Conservation (phyloP, 2,329 filamentous ascomycete species). For the Xylaria digitata region DNA sequence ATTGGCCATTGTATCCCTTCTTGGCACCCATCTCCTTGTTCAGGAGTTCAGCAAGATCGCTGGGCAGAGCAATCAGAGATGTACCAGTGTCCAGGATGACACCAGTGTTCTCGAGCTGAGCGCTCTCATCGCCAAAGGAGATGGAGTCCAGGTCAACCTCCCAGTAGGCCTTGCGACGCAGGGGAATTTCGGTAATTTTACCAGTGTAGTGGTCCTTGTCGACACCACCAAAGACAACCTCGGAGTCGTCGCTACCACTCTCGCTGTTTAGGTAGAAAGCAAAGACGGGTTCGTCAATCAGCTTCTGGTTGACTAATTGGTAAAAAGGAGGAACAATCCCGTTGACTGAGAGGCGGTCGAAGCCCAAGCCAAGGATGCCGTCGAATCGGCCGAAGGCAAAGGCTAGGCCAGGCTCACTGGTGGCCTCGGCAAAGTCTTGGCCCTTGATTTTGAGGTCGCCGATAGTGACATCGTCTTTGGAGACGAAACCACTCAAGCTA, state of each 20-base stretch:
- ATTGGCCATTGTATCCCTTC: slow-evolving; percentile 98
- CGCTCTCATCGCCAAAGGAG: slow-evolving; percentile 84
- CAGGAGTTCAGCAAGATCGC: slow-evolving; percentile 90
- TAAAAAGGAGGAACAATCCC: slow-evolving; percentile 95
- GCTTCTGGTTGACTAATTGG: slow-evolving; percentile 89
- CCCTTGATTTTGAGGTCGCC: slow-evolving; percentile 88
- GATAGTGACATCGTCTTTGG: slow-evolving; percentile 85
- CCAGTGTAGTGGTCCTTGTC: slow-evolving; percentile 84
- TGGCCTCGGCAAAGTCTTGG: slow-evolving; percentile 97
- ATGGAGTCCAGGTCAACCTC: slow-evolving; percentile 97
- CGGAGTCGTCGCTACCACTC: slow-evolving; percentile 77
- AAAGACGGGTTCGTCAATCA: slow-evolving; percentile 93
- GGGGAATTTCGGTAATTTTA: slow-evolving; percentile 90
- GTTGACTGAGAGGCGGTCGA: slow-evolving; percentile 97
- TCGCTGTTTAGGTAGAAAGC: slow-evolving; percentile 92
- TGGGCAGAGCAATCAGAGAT: slow-evolving; percentile 94
- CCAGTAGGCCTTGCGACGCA: slow-evolving; percentile 99
- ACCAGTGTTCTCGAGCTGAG: slow-evolving; percentile 93
- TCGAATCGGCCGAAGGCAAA: slow-evolving; percentile 99
- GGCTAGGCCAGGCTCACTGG: slow-evolving; percentile 92
- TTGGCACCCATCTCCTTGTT: slow-evolving; percentile 98
- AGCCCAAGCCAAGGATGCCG: slow-evolving; percentile 94
- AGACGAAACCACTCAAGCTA: slow-evolving; percentile 92
- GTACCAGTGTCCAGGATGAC: slow-evolving; percentile 98
- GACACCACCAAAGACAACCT: slow-evolving; percentile 89